Evolutionary conservation across 306 rosid genomes (phyloP), one percentile per base, ranked within the genome.

Genomic region (Medicago ruthenica): DNA sequence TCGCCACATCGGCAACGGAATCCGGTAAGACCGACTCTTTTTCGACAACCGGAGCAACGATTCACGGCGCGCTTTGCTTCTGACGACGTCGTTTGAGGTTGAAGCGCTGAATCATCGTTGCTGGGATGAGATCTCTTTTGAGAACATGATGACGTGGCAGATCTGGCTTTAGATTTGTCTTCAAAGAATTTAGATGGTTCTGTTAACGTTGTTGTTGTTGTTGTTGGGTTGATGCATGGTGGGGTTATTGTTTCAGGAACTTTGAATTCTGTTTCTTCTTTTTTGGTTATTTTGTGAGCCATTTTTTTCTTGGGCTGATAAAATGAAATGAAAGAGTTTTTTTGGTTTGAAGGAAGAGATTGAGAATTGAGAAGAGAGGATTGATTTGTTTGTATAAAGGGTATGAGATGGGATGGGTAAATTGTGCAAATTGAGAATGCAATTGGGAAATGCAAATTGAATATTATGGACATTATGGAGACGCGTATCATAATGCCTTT

Each of bases 1-100:
- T 96, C 98, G 0, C 99, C 99, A 64, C 99, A 96, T 8, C 99
- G 96, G 77, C 99, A 96, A 3, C 97, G 85, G 77, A 96, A 89
- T 8, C 99, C 97, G 57, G 98, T 92, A 53, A 96, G 83, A 0
- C 99, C 99, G 20, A 96, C 98, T 75, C 92, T 81, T 54, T 86
- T 73, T 24, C 88, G 85, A 48, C 99, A 96, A 0, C 99, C 97
- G 17, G 96, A 90, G 84, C 99, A 96, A 6, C 99, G 90, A 70
- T 83, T 90, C 11, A 90, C 93, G 39, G 72, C 85, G 0, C 96
- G 93, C 77, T 87, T 86, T 1, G 86, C 86, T 15, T 81, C 84
- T 0, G 70, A 78, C 24, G 76, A 17, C 55, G 79, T 17, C 8
- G 89, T 51, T 47, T 37, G 71, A 14, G 50, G 11, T 0, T 8